Percentiles rank a stretch among this genome's conserved stretches.
Conservation (phyloP, 2,329 filamentous ascomycete species). For the Paecilomyces variotii region DNA sequence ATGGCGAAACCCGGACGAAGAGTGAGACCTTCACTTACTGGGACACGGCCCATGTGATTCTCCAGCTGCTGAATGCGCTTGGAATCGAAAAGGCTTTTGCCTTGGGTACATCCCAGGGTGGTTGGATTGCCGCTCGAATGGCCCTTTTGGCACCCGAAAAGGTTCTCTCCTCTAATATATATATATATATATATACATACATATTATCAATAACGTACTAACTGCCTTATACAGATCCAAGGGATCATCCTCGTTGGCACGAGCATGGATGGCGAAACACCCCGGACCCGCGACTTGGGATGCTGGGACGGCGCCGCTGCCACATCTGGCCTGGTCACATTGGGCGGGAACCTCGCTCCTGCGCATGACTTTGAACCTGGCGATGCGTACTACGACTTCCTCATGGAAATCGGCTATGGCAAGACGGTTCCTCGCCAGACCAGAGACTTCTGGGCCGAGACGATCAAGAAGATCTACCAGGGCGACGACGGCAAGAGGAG, state of each 20-base stretch:
- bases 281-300: conserved; percentile 31
- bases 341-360: conserved; percentile 24
- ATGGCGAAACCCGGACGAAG: conserved; percentile 37
- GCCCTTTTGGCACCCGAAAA: conserved; percentile 39
- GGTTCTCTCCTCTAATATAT: conserved; percentile 16
- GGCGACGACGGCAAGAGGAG: conserved; percentile 40
- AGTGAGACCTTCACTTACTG: conserved; percentile 42
- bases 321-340: conserved; percentile 24
- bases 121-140: conserved; percentile 44
- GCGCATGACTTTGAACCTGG: conserved; percentile 33
- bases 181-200: no score
- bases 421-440: conserved; percentile 22
- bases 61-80: conserved; percentile 43
- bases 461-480: conserved; percentile 34
- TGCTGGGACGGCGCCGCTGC: conserved; percentile 37
- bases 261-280: conserved; percentile 39
- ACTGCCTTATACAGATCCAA: conserved; percentile 25
- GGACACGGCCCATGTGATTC: conserved; percentile 42
- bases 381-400: conserved; percentile 33
- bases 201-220: background rate
- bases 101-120: conserved; percentile 42
- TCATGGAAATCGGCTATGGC: conserved; percentile 41
- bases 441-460: conserved; percentile 33
- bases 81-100: conserved; percentile 34
- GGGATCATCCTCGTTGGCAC: conserved; percentile 44